Evolutionary conservation across 2,329 filamentous ascomycete genomes (phyloP).

Genomic region (Blastomyces parvus): DNA sequence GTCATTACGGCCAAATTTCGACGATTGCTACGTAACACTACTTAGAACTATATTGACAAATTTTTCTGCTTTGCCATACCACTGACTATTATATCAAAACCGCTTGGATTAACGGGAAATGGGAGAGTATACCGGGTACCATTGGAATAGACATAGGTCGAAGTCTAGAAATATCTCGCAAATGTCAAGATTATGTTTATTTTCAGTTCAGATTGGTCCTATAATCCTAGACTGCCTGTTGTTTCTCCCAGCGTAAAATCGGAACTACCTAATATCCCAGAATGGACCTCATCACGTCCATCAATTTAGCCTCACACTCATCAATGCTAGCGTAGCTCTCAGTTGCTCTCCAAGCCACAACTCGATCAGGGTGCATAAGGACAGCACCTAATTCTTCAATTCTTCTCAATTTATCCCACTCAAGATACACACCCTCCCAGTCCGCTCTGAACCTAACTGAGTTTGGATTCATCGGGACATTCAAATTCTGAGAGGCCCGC

Average conservation of each 20-base stretch:
- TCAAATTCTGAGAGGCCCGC: constrained; percentile 24
- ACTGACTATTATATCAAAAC: background rate
- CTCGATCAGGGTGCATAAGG: constrained; percentile 50
- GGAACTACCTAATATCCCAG: constrained; percentile 7
- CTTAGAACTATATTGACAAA: background rate
- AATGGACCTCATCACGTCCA: constrained; percentile 19
- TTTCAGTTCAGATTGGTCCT: background rate
- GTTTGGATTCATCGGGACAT: constrained; percentile 41
- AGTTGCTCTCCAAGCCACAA: constrained; percentile 45
- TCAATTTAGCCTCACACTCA: constrained; percentile 18
- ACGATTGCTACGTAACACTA: background rate
- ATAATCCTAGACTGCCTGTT: background rate
- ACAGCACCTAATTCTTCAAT: constrained; percentile 51
- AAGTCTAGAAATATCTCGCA: background rate
- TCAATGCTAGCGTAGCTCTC: constrained; percentile 17
- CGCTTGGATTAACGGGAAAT: background rate
- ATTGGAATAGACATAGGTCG: background rate
- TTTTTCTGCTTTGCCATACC: background rate
- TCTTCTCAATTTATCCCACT: constrained; percentile 47
- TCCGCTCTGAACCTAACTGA: constrained; percentile 51
- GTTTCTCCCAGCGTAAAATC: background rate
- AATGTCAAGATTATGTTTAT: background rate
- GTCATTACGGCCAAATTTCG: background rate
- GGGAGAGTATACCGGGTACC: background rate
- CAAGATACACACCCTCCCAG: constrained; percentile 53